Evolutionary conservation across 371 early-diverging fungal genomes (phyloP), one percentile per base, ranked within the genome.

Genomic region (Ordospora colligata): DNA sequence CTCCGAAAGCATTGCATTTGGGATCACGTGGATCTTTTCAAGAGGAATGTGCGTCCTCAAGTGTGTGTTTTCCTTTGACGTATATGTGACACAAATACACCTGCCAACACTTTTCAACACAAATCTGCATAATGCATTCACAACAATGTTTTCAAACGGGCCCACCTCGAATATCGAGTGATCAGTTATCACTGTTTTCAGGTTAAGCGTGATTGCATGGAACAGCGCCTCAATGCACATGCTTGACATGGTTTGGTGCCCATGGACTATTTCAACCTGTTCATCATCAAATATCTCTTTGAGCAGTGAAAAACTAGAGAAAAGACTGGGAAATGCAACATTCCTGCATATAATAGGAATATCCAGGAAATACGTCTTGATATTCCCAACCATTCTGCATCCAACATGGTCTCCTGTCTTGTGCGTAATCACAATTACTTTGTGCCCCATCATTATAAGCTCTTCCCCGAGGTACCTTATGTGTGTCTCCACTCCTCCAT

Each of bases 401-500:
- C 49, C 69, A 46, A 51, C 64, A 37, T 45, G 46, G 21, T 74
- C 62, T 11, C 67, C 37, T 92, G 85, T 54, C 2, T 58, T 53
- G 65, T 85, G 80, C 23, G 81, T 83, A 42, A 83, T 82, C 22
- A 74, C 50, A 46, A 80, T 76, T 78, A 91, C 92, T 82, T 93
- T 93, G 86, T 97, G 96, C 14, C 95, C 96, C 21, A 91, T 87
- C 74, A 87, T 88, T 49, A 92, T 89, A 46, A 97, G 86, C 64
- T 90, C 87, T 82, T 92, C 92, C 17, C 93, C 90, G 47, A 96
- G 85, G 80, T 91, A 90, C 79, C 91, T 92, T 40, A 97, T 85
- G 85, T 98, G 99, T 45, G 90, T 91, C 83, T 98, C 99, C 2
- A 98, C 93, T 5, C 99, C 99, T 54, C 97, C 99, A 78, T 91